Conservation (phyloP, 371 early-diverging fungal species). For the Syncephalis plumigaleata region DNA sequence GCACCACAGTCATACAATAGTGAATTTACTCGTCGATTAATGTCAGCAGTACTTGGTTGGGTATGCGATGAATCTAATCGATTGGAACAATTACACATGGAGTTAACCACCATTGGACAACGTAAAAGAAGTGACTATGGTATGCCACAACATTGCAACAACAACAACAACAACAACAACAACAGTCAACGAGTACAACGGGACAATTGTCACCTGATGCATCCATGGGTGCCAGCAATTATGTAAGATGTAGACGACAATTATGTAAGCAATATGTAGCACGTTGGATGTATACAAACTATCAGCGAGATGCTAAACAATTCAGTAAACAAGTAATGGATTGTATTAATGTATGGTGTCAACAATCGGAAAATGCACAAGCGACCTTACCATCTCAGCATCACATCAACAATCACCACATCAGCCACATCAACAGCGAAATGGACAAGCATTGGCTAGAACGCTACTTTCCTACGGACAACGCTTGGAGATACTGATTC, state of each 20-base stretch:
- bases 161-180: no score
- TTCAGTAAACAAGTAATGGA: background rate
- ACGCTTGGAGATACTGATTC: no score
- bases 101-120: constrained; percentile 1
- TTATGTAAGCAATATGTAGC: constrained; percentile 5
- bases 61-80: constrained; percentile 2
- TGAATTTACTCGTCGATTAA: constrained; percentile 5
- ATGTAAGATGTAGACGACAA: constrained; percentile 5
- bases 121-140: constrained; percentile 2
- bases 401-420: no score
- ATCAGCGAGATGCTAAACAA: constrained; percentile 4
- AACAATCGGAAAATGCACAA: no score
- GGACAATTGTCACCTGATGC: background rate
- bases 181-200: background rate
- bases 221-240: constrained; percentile 3
- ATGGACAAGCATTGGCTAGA: no score
- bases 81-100: constrained; percentile 1
- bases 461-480: no score
- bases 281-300: constrained; percentile 3
- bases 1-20: no score
- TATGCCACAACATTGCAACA: no score
- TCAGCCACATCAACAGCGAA: no score
- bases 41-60: constrained; percentile 1
- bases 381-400: no score
- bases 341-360: no score